These are phyloP conservation scores for Coleophoma cylindrospora DNA, from an alignment of 2,329 filamentous ascomycete genomes.

Conservation along the genomic window DNA sequence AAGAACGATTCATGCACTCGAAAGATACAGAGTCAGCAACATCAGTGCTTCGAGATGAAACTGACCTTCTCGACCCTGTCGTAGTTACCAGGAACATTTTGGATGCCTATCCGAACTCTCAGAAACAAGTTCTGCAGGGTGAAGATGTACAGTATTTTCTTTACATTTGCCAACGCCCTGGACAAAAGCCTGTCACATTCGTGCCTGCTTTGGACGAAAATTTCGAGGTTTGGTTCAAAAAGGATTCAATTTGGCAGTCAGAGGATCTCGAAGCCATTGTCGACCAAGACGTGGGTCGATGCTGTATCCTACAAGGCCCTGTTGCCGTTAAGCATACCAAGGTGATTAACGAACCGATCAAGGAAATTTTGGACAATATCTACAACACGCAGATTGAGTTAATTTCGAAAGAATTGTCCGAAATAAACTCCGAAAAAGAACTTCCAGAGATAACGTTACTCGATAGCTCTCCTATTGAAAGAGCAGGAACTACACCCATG, in stretches of 20 bases:
- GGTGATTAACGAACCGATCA: constrained; percentile 81
- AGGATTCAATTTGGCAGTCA: constrained; percentile 97
- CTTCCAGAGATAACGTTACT: constrained; percentile 50
- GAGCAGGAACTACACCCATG: constrained; percentile 66
- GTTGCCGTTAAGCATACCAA: constrained; percentile 85
- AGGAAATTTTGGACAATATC: constrained; percentile 85
- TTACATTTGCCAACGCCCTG: constrained; percentile 77
- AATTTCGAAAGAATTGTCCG: neutral
- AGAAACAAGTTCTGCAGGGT: constrained; percentile 84
- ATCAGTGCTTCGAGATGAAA: constrained; percentile 46
- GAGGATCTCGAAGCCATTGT: constrained; percentile 93
- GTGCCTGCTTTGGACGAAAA: constrained; percentile 88
- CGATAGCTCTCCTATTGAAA: constrained; percentile 80
- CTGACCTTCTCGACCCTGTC: constrained; percentile 76
- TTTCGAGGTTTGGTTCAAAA: constrained; percentile 99
- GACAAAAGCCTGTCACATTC: constrained; percentile 93
- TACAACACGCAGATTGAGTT: neutral
- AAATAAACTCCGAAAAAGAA: neutral
- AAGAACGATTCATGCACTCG: constrained; percentile 78
- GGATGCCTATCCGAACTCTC: constrained; percentile 76
- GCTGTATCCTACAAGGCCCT: constrained; percentile 90
- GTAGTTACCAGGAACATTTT: constrained; percentile 70
- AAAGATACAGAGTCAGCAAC: neutral
- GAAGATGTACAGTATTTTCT: constrained; percentile 96
- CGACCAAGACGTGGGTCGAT: constrained; percentile 86